Base-by-base conservation (phyloP, 345 rosid species). In the Aurinia saxatilis region DNA sequence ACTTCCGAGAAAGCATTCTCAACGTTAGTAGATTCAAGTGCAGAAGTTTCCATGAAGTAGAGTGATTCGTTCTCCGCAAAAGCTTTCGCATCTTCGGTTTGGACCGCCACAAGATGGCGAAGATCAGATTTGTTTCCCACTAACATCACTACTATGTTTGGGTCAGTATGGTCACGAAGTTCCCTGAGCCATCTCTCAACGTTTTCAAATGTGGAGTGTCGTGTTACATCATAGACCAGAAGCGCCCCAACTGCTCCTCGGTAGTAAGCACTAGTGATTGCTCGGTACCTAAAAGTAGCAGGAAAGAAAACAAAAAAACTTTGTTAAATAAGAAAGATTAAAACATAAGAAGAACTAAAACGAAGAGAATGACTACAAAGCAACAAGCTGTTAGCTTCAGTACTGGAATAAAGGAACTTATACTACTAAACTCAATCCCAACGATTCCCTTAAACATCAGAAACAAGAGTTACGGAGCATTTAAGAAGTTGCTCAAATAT, bases 141-240 rank as follows among this genome's bases (percentile, higher is more conserved):
- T 3, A 90, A 90, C 95, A 90, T 90, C 55, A 90, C 96, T 16
- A 90, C 97, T 2, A 90, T 80, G 82, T 84, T 87, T 67, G 95
- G 97, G 44, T 90, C 96, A 1, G 97, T 90, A 55, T 90, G 97
- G 75, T 87, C 93, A 63, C 97, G 84, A 60, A 90, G 78, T 71
- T 90, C 95, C 79, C 75, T 78, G n/a, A 90, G 78, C 97, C 96
- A 90, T 74, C 96, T 85, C 60, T 90, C 96, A 3, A 82, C 97
- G n/a, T 77, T 90, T 64, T 87, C 91, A 29, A 85, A 90, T 30
- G 97, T 87, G 9, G 97, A 82, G 80, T 85, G 90, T 46, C 97
- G 83, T 3, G 93, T 90, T 38, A 90, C 93, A 4, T 90, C 97
- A 7, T 90, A 90, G 38, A 87, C 89, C 25, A 90, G 95, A 34